Evolutionary conservation across 441 rosid species (phyloP).

Genomic region (Arabidopsis lyrata): DNA sequence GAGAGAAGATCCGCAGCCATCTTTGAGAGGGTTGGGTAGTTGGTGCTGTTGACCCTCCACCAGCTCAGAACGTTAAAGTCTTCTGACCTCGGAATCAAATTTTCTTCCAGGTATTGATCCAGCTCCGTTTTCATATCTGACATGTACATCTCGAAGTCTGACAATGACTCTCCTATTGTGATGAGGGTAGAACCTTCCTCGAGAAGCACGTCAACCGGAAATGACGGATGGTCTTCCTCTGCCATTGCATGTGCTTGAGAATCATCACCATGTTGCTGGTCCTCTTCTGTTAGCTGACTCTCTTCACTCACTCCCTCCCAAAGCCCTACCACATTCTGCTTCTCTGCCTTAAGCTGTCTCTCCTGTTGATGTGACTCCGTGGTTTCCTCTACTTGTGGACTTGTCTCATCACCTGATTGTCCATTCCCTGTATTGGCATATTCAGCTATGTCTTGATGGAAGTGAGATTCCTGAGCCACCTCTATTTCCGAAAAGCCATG

Average conservation of each 20-base stretch:
- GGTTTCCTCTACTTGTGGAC: conserved; percentile 20
- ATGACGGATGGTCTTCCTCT: conserved; percentile 35
- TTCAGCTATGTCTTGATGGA: conserved; percentile 30
- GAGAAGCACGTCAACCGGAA: conserved; percentile 35
- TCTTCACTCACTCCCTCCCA: conserved; percentile 27
- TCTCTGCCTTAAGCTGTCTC: conserved; percentile 9
- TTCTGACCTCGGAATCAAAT: conserved; percentile 55
- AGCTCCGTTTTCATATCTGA: conserved; percentile 73
- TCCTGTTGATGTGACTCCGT: conserved; percentile 32
- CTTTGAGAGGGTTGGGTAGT: conserved; percentile 71
- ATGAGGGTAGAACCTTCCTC: conserved; percentile 41
- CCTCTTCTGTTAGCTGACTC: conserved; percentile 34
- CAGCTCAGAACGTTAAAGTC: conserved; percentile 71
- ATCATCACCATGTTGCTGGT: conserved; percentile 25
- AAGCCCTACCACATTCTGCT: conserved; percentile 22
- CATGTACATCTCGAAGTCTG: conserved; percentile 72
- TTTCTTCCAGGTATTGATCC: conserved; percentile 73
- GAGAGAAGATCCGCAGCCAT: conserved; percentile 74
- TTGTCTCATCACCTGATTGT: conserved; percentile 28
- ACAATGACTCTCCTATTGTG: conserved; percentile 48
- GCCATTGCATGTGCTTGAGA: conserved; percentile 26
- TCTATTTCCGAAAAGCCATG: conserved; percentile 38
- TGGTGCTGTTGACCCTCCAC: conserved; percentile 72
- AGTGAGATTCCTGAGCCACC: conserved; percentile 35
- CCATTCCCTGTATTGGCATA: conserved; percentile 25